Percentiles rank a stretch among this genome's conserved stretches.
Evolutionary conservation across 768 basidiomycete genomes (phyloP).

Genomic region (Terana coerulea): DNA sequence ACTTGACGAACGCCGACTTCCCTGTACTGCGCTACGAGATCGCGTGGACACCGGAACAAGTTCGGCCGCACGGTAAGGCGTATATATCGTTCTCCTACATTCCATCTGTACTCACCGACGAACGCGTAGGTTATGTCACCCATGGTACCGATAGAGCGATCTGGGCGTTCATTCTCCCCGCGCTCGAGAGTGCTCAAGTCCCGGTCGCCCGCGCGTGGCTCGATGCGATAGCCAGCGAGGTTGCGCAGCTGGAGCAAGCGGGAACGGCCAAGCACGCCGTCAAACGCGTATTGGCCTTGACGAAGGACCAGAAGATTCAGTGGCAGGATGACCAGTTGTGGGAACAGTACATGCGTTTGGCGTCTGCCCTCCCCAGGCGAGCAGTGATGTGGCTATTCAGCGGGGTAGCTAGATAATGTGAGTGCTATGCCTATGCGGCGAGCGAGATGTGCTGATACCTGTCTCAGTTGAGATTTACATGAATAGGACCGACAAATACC

Average conservation of each 20-base stretch:
- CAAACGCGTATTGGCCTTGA: conserved; percentile 45
- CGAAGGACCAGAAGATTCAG: conserved; percentile 44
- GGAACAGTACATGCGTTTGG: conserved; percentile 43
- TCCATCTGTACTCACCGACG: not conserved
- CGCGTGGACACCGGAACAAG: conserved; percentile 62
- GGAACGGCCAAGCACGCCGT: conserved; percentile 25
- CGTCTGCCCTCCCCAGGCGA: conserved; percentile 31
- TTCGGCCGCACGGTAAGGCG: conserved; percentile 33
- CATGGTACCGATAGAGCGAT: conserved; percentile 63
- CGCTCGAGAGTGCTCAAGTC: conserved; percentile 43
- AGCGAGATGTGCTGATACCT: too few species aligned
- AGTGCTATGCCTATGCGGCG: too few species aligned
- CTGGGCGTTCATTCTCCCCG: conserved; percentile 56
- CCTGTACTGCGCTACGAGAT: conserved; percentile 69
- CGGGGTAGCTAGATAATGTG: not conserved
- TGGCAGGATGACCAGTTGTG: conserved; percentile 58
- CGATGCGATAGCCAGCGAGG: conserved; percentile 42
- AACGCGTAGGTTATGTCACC: conserved; percentile 57
- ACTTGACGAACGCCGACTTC: conserved; percentile 51
- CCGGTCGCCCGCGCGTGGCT: conserved; percentile 55
- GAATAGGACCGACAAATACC: too few species aligned
- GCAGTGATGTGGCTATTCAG: not conserved
- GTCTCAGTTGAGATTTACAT: too few species aligned
- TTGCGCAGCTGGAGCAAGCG: conserved; percentile 36
- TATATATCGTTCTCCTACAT: not conserved